phyloP scores from a whole-genome alignment of 768 basidiomycete species.

The Grammothele lineata region DNA sequence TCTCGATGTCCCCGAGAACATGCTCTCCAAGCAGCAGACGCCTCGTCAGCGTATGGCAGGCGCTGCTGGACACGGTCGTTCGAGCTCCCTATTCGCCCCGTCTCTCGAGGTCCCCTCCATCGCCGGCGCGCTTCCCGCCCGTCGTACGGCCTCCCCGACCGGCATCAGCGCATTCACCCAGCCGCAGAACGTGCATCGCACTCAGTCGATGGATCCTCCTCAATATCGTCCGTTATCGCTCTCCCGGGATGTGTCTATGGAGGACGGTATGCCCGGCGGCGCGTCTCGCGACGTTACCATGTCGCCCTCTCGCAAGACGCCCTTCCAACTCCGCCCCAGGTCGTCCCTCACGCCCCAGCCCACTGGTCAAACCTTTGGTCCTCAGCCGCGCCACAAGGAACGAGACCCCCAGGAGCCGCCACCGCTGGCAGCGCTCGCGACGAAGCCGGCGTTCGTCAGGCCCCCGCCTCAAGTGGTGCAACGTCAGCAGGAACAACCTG shows the following conservation, averaged over 20 bases:
- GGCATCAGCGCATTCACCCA: constrained; percentile 8
- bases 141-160: constrained; percentile 17
- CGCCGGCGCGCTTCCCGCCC: constrained; percentile 4
- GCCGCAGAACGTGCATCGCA: constrained; percentile 37
- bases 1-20: constrained; percentile 26
- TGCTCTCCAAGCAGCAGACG: constrained; percentile 5
- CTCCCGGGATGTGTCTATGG: constrained; percentile 40
- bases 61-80: constrained; percentile 11
- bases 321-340: constrained; percentile 53
- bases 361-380: constrained; percentile 37
- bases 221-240: constrained; percentile 30
- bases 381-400: constrained; percentile 34
- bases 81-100: constrained; percentile 14
- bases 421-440: constrained; percentile 52
- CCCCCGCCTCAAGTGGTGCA: constrained; percentile 37
- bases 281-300: constrained; percentile 40
- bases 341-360: constrained; percentile 72
- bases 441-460: constrained; percentile 68
- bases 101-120: constrained; percentile 10
- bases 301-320: constrained; percentile 42
- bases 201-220: constrained; percentile 70
- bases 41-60: constrained; percentile 11
- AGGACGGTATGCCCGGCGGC: constrained; percentile 28
- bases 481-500: constrained; percentile 2
- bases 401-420: constrained; percentile 69